Conservation (phyloP, 768 basidiomycete genomes). For the Termitomyces sp. region DNA sequence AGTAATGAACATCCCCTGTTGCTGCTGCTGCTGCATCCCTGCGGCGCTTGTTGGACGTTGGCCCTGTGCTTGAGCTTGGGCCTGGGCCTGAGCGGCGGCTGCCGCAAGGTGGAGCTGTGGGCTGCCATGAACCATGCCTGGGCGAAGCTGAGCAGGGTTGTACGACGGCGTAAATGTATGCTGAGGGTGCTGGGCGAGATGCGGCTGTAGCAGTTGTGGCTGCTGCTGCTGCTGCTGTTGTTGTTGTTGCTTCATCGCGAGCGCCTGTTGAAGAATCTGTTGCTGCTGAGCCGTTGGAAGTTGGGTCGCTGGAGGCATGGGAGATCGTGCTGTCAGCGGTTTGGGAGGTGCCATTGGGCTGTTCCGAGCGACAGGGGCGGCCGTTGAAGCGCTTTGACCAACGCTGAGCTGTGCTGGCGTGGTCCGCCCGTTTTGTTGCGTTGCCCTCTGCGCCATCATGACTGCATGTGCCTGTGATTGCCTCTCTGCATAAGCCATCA, state of each 20-base stretch:
- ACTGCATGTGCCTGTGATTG: slow-evolving; percentile 4
- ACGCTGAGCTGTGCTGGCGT: slow-evolving; percentile 21
- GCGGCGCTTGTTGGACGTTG: slow-evolving; percentile 11
- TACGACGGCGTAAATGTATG: slow-evolving; percentile 25
- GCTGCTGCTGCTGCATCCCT: slow-evolving; percentile 10
- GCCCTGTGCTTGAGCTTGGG: slow-evolving; percentile 4
- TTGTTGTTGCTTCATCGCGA: slow-evolving; percentile 12
- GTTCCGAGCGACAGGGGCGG: slow-evolving; percentile 20
- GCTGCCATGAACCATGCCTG: slow-evolving; percentile 21
- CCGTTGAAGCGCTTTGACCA: slow-evolving; percentile 1
- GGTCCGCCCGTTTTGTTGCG: slow-evolving; percentile 22
- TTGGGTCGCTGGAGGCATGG: slow-evolving; percentile 25
- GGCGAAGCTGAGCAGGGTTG: slow-evolving; percentile 28
- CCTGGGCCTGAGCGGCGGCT: slow-evolving; percentile 14
- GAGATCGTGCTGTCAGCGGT: slow-evolving; percentile 23
- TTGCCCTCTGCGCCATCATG: slow-evolving; percentile 1
- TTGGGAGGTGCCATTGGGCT: slow-evolving; percentile 33
- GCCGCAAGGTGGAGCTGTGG: slow-evolving; percentile 17
- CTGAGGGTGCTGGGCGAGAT: slow-evolving; percentile 19
- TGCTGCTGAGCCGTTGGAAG: slow-evolving; percentile 14
- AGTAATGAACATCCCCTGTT: slow-evolving; percentile 12
- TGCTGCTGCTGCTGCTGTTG: slow-evolving; percentile 12
- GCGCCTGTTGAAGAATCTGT: slow-evolving; percentile 5
- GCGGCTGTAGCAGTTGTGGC: slow-evolving; percentile 8
- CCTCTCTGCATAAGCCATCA: neutral